Base-by-base conservation (phyloP, 2,329 filamentous ascomycete species). In the Chrysosporium keratinophilum region DNA sequence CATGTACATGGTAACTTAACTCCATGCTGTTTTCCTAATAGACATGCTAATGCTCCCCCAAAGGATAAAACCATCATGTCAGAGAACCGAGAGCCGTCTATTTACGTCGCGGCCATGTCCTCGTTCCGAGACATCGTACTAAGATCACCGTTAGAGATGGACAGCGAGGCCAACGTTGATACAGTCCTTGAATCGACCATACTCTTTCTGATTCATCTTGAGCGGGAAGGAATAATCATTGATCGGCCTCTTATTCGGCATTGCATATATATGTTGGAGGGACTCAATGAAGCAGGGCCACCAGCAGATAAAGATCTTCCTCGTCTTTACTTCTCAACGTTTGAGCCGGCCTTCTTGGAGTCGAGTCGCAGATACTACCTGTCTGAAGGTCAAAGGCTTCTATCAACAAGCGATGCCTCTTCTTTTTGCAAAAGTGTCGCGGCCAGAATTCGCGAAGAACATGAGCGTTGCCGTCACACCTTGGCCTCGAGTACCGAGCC, bases 191-290 rank as follows among this genome's bases (percentile, higher is more conserved):
- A 87, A 62, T 81, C 82, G 5, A 87, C 95, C 12, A 79, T 97
- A 31, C 77, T 97, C 2, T 90, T 95, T 58, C 87, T 96, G 70
- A 86, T 98, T 59, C 82, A 86, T 57, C 89, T 96, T 83, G 93
- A 97, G 68, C 79, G 93, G 28, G 83, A 89, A 55, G 93, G 91
- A 28, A 89, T 96, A 62, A 80, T 88, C 12, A 90, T 97, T 57
- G 87, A 97, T 67, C 83, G 87, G 61, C 79, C 81, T 35, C 76
- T 95, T 3, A 81, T 97, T 61, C 85, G 88, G 60, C 85, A 87
- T 50, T 91, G 88, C 65, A 80, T 88, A 2, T 83, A 86, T 61
- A 96, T 98, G 89, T 77, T 98, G 5, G 91, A 94, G 65, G 82
- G 82, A 6, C 76, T 98, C 0, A 94, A 95, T 66, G 86, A 95